A percentile compares a stretch with the other conserved stretches of the same genome.
phyloP scores from a whole-genome alignment of 371 early-diverging fungal genomes.

The Rhizomucor pusillus region DNA sequence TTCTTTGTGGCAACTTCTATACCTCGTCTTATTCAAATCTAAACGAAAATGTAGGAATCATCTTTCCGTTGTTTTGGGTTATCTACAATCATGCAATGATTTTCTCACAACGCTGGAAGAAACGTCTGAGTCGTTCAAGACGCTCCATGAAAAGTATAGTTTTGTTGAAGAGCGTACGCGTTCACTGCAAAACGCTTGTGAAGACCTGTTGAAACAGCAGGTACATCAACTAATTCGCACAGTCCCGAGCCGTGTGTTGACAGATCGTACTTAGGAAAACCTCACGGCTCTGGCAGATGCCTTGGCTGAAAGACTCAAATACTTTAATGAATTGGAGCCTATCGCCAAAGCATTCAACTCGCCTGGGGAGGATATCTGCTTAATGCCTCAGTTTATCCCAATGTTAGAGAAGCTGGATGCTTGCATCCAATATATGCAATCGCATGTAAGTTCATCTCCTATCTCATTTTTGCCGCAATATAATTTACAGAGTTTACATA shows the following conservation, averaged over 20 bases:
- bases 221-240: conserved; percentile 16
- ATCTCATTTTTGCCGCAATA: too few species aligned
- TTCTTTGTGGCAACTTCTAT: neutral
- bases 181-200: conserved; percentile 76
- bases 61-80: conserved; percentile 44
- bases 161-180: conserved; percentile 75
- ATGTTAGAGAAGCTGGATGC: conserved; percentile 75
- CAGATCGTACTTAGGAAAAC: conserved; percentile 35
- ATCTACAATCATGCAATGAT: conserved; percentile 51
- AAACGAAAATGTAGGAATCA: conserved; percentile 42
- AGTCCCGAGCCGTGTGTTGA: too few species aligned
- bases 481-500: conserved; percentile 16
- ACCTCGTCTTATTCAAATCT: neutral
- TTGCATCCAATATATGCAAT: conserved; percentile 75
- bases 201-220: conserved; percentile 71
- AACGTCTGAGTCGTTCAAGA: conserved; percentile 52
- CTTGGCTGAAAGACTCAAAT: conserved; percentile 60
- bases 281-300: conserved; percentile 66
- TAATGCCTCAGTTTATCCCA: conserved; percentile 74
- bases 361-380: conserved; percentile 81
- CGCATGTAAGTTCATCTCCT: conserved; percentile 61
- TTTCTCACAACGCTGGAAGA: conserved; percentile 59
- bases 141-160: conserved; percentile 63
- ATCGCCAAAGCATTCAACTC: conserved; percentile 75
- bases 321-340: conserved; percentile 81